Percentiles rank a stretch among this genome's conserved stretches.
Evolutionary conservation across 768 basidiomycete genomes (phyloP).

Genomic region (Porpolomopsis calyptriformis): DNA sequence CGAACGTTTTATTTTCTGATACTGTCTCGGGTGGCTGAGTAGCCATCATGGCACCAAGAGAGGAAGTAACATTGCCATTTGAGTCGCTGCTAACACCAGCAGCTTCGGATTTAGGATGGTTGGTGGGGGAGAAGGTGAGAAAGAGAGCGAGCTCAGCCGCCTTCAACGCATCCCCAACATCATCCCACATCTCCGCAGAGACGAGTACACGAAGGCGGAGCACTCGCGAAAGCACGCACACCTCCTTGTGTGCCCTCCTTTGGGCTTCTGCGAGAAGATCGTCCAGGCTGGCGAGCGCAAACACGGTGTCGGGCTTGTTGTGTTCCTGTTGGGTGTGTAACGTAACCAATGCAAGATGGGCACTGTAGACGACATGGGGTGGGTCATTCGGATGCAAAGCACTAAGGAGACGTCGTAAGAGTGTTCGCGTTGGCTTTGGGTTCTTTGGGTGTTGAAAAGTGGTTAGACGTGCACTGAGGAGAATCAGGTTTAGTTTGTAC

Average conservation of each 20-base stretch:
- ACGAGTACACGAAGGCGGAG: slow-evolving; percentile 49
- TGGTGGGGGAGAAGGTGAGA: slow-evolving; percentile 20
- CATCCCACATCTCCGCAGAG: slow-evolving; percentile 42
- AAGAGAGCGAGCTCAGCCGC: slow-evolving; percentile 42
- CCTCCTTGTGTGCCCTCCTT: slow-evolving; percentile 24
- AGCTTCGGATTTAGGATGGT: neutral
- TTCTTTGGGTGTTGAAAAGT: slow-evolving; percentile 36
- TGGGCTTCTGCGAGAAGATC: slow-evolving; percentile 21
- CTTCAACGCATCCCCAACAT: slow-evolving; percentile 37
- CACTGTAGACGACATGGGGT: slow-evolving; percentile 41
- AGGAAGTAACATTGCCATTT: neutral
- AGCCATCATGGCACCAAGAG: neutral
- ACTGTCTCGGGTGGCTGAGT: neutral
- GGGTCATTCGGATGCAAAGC: slow-evolving; percentile 39
- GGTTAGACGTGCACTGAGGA: slow-evolving; percentile 53
- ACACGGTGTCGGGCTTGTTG: slow-evolving; percentile 2
- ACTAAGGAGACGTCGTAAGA: slow-evolving; percentile 43
- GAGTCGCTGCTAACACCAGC: too few species aligned
- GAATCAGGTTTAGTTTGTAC: slow-evolving; percentile 48
- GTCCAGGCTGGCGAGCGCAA: slow-evolving; percentile 25
- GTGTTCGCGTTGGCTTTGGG: slow-evolving; percentile 47
- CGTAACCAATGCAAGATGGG: slow-evolving; percentile 47
- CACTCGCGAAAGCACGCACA: slow-evolving; percentile 42
- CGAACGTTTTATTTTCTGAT: slow-evolving; percentile 5
- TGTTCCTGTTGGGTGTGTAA: slow-evolving; percentile 23